Evolutionary conservation across 495 filamentous ascomycete species (phyloP).

Genomic region (Aspergillus affinis): DNA sequence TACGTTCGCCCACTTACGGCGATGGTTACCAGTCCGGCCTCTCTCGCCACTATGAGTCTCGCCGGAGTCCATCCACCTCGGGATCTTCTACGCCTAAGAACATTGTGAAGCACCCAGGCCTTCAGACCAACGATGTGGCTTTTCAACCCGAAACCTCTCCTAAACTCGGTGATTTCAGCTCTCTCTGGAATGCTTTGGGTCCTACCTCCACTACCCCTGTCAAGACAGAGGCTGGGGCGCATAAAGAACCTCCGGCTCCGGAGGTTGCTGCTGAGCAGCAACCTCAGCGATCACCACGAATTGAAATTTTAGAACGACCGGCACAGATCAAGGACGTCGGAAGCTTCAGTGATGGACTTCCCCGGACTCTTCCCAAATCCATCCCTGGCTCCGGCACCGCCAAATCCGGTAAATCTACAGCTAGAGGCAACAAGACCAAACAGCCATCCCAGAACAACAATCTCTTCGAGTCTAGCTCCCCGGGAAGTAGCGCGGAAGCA

Average conservation of each 20-base stretch:
- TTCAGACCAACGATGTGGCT: background rate
- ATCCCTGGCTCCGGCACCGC: conserved; percentile 11
- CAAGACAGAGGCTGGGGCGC: conserved; percentile 1
- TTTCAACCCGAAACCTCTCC: conserved; percentile 13
- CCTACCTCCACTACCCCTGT: conserved; percentile 9
- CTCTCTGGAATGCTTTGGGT: conserved; percentile 36
- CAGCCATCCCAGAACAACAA: background rate
- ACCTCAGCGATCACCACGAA: conserved; percentile 3
- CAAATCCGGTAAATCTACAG: conserved; percentile 12
- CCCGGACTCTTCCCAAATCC: conserved; percentile 15
- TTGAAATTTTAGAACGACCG: conserved; percentile 25
- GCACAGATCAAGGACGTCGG: conserved; percentile 2
- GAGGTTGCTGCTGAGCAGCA: conserved; percentile 1
- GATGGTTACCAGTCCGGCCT: conserved; percentile 13
- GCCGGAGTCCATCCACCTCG: background rate
- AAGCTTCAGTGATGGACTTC: conserved; percentile 1
- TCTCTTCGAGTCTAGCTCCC: conserved; percentile 18
- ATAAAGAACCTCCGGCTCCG: conserved; percentile 5
- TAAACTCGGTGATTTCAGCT: conserved; percentile 40
- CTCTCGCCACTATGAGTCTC: conserved; percentile 15
- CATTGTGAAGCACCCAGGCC: background rate
- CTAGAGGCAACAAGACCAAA: conserved; percentile 4
- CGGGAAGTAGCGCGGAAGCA: conserved; percentile 31
- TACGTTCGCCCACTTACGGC: conserved; percentile 37
- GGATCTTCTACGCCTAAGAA: conserved; percentile 7